These are phyloP conservation scores for Funneliformis mosseae DNA, from an alignment of 192 early-diverging fungal species.

Conservation along the genomic window DNA sequence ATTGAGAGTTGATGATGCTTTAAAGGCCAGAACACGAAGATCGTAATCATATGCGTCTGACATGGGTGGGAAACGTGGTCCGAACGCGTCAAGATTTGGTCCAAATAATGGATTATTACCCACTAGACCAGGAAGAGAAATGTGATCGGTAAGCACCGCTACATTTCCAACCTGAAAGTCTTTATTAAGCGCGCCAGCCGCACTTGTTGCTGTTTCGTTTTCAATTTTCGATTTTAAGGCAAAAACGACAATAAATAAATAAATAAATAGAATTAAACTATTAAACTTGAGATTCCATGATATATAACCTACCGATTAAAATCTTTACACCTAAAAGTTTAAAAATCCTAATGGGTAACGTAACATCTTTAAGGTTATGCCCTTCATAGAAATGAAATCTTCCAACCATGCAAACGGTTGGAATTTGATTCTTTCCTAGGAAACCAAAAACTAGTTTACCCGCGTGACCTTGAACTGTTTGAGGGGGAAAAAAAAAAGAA, in stretches of 20 bases:
- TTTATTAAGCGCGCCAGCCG: slow-evolving; percentile 79
- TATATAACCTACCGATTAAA: slow-evolving; percentile 56
- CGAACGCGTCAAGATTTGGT: slow-evolving; percentile 78
- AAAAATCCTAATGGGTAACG: slow-evolving; percentile 87
- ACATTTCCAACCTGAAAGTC: slow-evolving; percentile 84
- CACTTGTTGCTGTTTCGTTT: slow-evolving; percentile 71
- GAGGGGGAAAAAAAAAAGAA: neutral
- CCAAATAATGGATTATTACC: slow-evolving; percentile 84
- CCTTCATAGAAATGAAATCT: slow-evolving; percentile 93
- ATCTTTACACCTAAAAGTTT: slow-evolving; percentile 76
- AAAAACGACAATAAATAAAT: too few species aligned
- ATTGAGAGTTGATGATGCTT: slow-evolving; percentile 55
- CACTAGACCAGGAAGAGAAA: slow-evolving; percentile 72
- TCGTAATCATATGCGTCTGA: slow-evolving; percentile 83
- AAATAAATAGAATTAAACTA: too few species aligned
- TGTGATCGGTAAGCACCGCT: slow-evolving; percentile 77
- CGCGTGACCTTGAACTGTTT: slow-evolving; percentile 66
- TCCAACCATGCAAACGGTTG: slow-evolving; percentile 85
- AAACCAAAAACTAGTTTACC: slow-evolving; percentile 87
- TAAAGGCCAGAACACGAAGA: slow-evolving; percentile 72
- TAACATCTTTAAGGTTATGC: slow-evolving; percentile 73
- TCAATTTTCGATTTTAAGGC: neutral
- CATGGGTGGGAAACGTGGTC: slow-evolving; percentile 85
- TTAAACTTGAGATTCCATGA: too few species aligned
- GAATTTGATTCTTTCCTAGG: slow-evolving; percentile 60